Base-by-base conservation (phyloP, 2,329 filamentous ascomycete genomes). In the Aaosphaeria arxii region DNA sequence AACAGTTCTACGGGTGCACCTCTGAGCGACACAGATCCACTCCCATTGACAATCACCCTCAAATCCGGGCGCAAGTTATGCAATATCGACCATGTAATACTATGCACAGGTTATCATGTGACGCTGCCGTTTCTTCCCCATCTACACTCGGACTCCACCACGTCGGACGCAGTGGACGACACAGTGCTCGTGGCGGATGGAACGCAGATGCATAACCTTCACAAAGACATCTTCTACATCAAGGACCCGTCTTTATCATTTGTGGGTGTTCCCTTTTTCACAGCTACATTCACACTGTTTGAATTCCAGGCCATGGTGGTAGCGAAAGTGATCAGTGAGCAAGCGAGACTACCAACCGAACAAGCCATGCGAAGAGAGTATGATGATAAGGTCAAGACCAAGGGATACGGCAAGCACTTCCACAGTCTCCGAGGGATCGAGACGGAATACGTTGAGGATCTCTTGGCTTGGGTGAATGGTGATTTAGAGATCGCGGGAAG, bases 151-250 rank as follows among this genome's bases (percentile, higher is more conserved):
- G 73, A 80, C 74, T 51, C 67, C 11, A 69, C 67, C 0, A 44
- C 68, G 0, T 67, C 74, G 0, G 64, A 76, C 0, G 72, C 77
- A 35, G 17, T 24, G 17, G 17, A 24, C 17, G 75, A 81, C 0
- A 70, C 63, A 0, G 65, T 82, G 0, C 70, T 89, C 0, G 79
- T 89, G 4, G 88, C 81, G 0, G 82, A 87, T 40, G 85, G 85
- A 2, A 76, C 75, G 9, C 80, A 83, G 61, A 63, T 74, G 2
- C 85, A 88, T 57, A 88, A 88, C 54, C 71, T 88, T 1, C 82
- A 88, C 71, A 82, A 82, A 49, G 85, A 89, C 60, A 83, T 88
- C 11, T 88, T 86, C 61, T 88, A 87, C 65, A 87, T 87, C 40
- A 77, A 77, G 0, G 84, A 88, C 50, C 83, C 85, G 0, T 80